Percentiles rank a stretch among this genome's conserved stretches.
Conservation (phyloP, 768 basidiomycete genomes). For the Kwoniella dendrophila region DNA sequence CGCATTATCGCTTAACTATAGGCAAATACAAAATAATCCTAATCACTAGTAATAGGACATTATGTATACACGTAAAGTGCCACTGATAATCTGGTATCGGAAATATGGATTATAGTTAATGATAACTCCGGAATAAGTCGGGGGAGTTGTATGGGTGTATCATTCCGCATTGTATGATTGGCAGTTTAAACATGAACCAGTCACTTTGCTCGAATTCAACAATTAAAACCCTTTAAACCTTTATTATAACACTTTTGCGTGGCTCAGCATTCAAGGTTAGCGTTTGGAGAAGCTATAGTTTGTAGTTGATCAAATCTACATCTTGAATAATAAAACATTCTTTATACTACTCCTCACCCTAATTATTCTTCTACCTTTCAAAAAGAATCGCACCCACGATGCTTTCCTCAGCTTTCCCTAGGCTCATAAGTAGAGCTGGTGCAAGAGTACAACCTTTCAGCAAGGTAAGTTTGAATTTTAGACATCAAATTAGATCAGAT, state of each 20-base stretch:
- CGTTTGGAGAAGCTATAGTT: too few relatives aligned
- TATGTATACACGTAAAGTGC: not conserved
- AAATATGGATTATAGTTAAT: not conserved
- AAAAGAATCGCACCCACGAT: slow-evolving; percentile 15
- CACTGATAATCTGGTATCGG: not conserved
- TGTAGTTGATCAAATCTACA: not conserved
- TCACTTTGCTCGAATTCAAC: not conserved
- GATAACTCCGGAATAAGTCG: slow-evolving; percentile 2
- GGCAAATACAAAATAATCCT: too few relatives aligned
- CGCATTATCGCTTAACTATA: too few relatives aligned
- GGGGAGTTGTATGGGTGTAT: not conserved
- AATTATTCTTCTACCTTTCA: not conserved
- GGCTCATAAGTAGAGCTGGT: slow-evolving; percentile 33
- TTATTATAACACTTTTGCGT: too few relatives aligned
- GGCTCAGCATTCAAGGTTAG: too few relatives aligned
- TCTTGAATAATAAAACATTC: not conserved
- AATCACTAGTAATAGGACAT: too few relatives aligned
- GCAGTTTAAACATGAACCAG: slow-evolving; percentile 11
- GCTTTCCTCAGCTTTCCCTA: slow-evolving; percentile 37
- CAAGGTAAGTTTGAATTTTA: slow-evolving; percentile 24
- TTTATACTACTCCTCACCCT: slow-evolving; percentile 1
- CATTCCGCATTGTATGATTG: slow-evolving; percentile 10
- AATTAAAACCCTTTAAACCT: not conserved
- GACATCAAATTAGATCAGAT: too few relatives aligned
- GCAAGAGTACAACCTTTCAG: slow-evolving; percentile 20